phyloP scores from a whole-genome alignment of 176 grass and related monocot species.

The Tuctoria greenei region DNA sequence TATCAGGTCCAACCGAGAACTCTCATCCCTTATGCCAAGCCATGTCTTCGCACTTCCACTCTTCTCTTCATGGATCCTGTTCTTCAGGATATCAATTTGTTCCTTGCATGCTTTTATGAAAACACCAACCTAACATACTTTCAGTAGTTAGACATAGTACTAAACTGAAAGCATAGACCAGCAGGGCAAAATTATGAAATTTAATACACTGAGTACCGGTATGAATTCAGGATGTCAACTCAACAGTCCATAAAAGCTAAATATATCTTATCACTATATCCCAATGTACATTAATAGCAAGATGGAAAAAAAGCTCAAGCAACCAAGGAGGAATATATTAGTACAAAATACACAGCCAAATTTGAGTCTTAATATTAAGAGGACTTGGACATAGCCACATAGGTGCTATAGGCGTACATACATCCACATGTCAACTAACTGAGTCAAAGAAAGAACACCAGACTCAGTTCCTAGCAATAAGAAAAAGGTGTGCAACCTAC shows the following conservation, averaged over 20 bases:
- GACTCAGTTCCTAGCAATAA: not conserved
- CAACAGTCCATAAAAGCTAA: not conserved
- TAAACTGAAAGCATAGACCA: slow-evolving; percentile 1
- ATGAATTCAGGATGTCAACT: slow-evolving; percentile 21
- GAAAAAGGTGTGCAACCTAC: not conserved
- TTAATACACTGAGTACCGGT: not conserved
- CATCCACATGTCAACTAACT: not conserved
- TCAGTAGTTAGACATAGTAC: slow-evolving; percentile 33
- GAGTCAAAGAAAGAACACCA: not conserved
- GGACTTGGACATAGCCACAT: not conserved
- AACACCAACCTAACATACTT: slow-evolving; percentile 63
- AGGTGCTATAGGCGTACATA: not conserved
- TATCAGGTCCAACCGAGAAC: slow-evolving; percentile 73
- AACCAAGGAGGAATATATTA: not conserved
- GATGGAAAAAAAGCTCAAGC: not conserved
- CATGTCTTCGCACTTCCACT: slow-evolving; percentile 59
- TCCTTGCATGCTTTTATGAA: slow-evolving; percentile 98
- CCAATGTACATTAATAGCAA: slow-evolving; percentile 11
- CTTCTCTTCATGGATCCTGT: slow-evolving; percentile 72
- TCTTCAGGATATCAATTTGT: slow-evolving; percentile 93
- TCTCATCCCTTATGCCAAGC: slow-evolving; percentile 62
- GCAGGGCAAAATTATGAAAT: not conserved
- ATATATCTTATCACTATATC: not conserved
- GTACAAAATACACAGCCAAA: not conserved
- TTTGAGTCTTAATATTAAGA: not conserved